These are phyloP conservation scores for Hyparrhenia diplandra DNA, from an alignment of 176 grass and related monocot genomes.

Conservation along the genomic window DNA sequence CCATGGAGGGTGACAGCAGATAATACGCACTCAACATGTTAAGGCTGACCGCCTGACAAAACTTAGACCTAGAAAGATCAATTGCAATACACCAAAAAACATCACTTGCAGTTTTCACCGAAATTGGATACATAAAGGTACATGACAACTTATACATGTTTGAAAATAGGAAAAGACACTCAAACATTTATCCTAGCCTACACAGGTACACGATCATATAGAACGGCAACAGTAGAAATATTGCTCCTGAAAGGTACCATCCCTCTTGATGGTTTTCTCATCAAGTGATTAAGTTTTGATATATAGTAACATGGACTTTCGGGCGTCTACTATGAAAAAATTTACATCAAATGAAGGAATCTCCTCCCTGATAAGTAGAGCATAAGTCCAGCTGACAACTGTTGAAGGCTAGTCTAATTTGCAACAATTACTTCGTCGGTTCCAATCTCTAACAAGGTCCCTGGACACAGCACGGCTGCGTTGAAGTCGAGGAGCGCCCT, in stretches of 20 bases:
- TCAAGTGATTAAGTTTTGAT: constrained; percentile 13
- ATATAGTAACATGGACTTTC: constrained; percentile 10
- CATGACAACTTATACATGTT: neutral
- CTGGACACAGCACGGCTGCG: constrained; percentile 81
- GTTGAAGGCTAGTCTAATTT: constrained; percentile 38
- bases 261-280: neutral
- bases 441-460: constrained; percentile 94
- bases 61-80: neutral
- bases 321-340: constrained; percentile 24
- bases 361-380: constrained; percentile 28
- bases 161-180: neutral
- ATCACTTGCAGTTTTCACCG: neutral
- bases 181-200: constrained; percentile 16
- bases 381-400: neutral
- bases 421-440: constrained; percentile 56
- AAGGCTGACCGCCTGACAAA: neutral
- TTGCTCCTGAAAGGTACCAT: constrained; percentile 4
- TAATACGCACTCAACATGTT: neutral
- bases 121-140: constrained; percentile 17
- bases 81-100: neutral
- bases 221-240: neutral
- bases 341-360: constrained; percentile 37
- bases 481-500: constrained; percentile 58
- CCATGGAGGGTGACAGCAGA: neutral
- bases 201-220: neutral